Evolutionary conservation across 805 yeast species (phyloP).

Genomic region (Candida insectorum): DNA sequence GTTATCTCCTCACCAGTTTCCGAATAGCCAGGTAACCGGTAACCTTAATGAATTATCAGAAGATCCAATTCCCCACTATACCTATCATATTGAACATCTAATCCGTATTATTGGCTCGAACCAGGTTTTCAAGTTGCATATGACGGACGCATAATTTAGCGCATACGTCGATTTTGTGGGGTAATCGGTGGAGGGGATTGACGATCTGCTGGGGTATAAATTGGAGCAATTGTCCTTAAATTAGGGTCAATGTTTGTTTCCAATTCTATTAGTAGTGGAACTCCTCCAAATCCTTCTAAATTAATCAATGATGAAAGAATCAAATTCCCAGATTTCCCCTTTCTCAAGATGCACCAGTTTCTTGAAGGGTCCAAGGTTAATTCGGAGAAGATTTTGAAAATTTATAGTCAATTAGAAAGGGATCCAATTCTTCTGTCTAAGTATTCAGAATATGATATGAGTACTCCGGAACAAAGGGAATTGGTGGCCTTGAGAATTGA

Average conservation of each 20-base stretch:
- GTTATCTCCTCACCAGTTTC: too few relatives aligned
- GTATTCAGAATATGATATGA: slow-evolving; percentile 30
- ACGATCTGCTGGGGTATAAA: too few relatives aligned
- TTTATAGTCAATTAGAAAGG: slow-evolving; percentile 34
- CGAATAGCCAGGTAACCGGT: too few relatives aligned
- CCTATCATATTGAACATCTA: too few relatives aligned
- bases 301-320: slow-evolving; percentile 27
- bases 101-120: too few relatives aligned
- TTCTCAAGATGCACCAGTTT: slow-evolving; percentile 30
- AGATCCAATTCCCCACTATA: too few relatives aligned
- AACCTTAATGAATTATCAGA: too few relatives aligned
- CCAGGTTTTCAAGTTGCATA: too few relatives aligned
- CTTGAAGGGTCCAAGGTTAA: slow-evolving; percentile 35
- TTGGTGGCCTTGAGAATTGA: slow-evolving; percentile 32
- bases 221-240: too few relatives aligned
- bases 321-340: slow-evolving; percentile 18
- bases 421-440: slow-evolving; percentile 33
- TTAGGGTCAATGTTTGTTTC: slow-evolving; percentile 15
- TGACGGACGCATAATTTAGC: too few relatives aligned
- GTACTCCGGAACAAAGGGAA: slow-evolving; percentile 27
- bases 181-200: too few relatives aligned
- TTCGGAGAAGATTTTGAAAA: slow-evolving; percentile 23
- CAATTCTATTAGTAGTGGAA: slow-evolving; percentile 15
- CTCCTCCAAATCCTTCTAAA: slow-evolving; percentile 25
- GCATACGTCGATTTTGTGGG: too few relatives aligned